Percentiles rank a stretch among this genome's conserved stretches.
These are phyloP conservation scores for Naegleria fowleri DNA, from an alignment of 208 protist species.

Conservation along the genomic window DNA sequence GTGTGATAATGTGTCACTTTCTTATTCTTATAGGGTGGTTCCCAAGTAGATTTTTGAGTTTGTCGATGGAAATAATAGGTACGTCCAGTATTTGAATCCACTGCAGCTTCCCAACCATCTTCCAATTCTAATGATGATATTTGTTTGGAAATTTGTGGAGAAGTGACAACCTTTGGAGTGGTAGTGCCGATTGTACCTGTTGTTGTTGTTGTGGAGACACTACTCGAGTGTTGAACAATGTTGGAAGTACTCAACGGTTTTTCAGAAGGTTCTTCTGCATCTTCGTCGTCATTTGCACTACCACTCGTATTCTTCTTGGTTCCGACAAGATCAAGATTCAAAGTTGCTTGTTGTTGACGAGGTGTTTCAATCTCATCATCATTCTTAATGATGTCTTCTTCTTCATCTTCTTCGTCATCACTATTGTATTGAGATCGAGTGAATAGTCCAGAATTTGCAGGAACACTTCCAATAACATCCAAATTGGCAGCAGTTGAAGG, in stretches of 20 bases:
- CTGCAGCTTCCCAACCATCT: neutral
- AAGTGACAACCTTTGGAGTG: neutral
- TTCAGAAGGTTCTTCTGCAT: too few species aligned
- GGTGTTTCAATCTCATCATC: too few species aligned
- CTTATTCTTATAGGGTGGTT: neutral
- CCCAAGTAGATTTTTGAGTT: neutral
- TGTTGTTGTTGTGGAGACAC: too few species aligned
- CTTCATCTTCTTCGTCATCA: neutral
- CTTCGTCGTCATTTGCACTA: too few species aligned
- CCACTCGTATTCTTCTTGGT: too few species aligned
- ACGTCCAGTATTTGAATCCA: neutral
- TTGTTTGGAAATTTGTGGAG: neutral
- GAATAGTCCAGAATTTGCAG: neutral
- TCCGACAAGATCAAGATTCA: too few species aligned
- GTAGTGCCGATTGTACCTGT: too few species aligned
- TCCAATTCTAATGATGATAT: neutral
- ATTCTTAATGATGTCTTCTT: too few species aligned
- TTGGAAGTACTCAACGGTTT: neutral
- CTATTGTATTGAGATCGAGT: neutral
- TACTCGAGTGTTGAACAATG: neutral
- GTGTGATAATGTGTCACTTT: neutral
- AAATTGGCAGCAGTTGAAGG: neutral
- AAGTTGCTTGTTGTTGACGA: too few species aligned
- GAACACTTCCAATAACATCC: neutral
- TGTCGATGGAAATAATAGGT: conserved; percentile 18